phyloP scores from a whole-genome alignment of 495 filamentous ascomycete species.

The Aspergillus cavernicola region DNA sequence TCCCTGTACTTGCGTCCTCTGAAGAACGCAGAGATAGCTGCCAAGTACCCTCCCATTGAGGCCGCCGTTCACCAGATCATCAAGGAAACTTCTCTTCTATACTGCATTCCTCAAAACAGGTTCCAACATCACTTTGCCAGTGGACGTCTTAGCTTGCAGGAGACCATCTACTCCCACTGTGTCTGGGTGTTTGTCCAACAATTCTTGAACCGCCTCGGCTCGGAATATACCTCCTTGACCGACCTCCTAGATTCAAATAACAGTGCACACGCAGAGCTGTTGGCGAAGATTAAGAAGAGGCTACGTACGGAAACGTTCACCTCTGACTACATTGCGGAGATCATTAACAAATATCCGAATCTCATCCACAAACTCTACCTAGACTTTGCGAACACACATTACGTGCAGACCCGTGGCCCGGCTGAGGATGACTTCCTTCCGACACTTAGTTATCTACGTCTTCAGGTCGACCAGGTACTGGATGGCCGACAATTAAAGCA shows the following conservation, averaged over 20 bases:
- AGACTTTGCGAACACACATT: conserved; percentile 86
- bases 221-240: conserved; percentile 83
- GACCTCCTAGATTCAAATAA: conserved; percentile 78
- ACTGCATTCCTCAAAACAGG: conserved; percentile 96
- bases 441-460: conserved; percentile 70
- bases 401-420: conserved; percentile 73
- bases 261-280: conserved; percentile 80
- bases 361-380: conserved; percentile 87
- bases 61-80: conserved; percentile 97
- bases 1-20: conserved; percentile 84
- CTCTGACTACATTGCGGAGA: conserved; percentile 94
- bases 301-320: conserved; percentile 96
- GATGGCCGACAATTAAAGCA: conserved; percentile 73
- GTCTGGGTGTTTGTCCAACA: conserved; percentile 97
- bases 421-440: conserved; percentile 73
- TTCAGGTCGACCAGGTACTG: conserved; percentile 72
- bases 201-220: conserved; percentile 91
- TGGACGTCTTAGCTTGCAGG: conserved; percentile 88
- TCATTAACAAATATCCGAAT: conserved; percentile 87
- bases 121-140: conserved; percentile 84
- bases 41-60: conserved; percentile 73
- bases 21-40: conserved; percentile 44
- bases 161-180: conserved; percentile 95
- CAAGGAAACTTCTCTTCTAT: conserved; percentile 94
- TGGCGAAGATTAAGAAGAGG: conserved; percentile 93